Base-by-base conservation (phyloP, 2,329 filamentous ascomycete genomes). In the Aspergillus sojae region DNA sequence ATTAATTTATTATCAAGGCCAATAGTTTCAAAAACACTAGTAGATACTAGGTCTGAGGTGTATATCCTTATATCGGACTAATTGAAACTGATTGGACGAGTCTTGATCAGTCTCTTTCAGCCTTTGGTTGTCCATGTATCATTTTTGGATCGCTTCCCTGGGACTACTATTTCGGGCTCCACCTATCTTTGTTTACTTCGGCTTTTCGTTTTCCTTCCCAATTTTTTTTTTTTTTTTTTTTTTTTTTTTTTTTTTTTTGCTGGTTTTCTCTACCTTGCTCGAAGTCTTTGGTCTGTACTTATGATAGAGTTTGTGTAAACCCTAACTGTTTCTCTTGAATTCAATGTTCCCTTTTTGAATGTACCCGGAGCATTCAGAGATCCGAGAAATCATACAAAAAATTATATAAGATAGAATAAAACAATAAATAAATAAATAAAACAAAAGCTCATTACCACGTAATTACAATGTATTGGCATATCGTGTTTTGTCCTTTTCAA, bases 81-180 rank as follows among this genome's bases (percentile, higher is more conserved):
- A 36, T 34, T n/a, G 21, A 36, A 14, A 53, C 26, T 60, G 58
- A 55, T 60, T 60, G 58, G 58, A 23, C 26, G 16, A 9, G 16
- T 16, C 12, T 60, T 43, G 14, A 43, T 26, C 46, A 53, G 19
- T n/a, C 41, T 60, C n/a, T 36, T 54, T 39, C 48, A 39, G 41
- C 32, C 30, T 54, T 21, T 59, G 28, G 48, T 32, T 52, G 9
- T 52, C 28, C 48, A 32, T 52, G 48, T 52, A 55, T 55, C 52
- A 41, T 19, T 55, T 36, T 55, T 26, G n/a, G 19, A 36, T 23
- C 34, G n/a, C n/a, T 39, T 39, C 52, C 52, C 26, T 39, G 34
- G 52, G n/a, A 55, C 34, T 41, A 26, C 21, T 28, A 41, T 55
- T 55, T 48, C n/a, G 21, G 34, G 26, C 52, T 39, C 34, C 52